Base-by-base conservation (phyloP, 805 yeast genomes). In the Cyberlindnera nakhonratchasimensis region DNA sequence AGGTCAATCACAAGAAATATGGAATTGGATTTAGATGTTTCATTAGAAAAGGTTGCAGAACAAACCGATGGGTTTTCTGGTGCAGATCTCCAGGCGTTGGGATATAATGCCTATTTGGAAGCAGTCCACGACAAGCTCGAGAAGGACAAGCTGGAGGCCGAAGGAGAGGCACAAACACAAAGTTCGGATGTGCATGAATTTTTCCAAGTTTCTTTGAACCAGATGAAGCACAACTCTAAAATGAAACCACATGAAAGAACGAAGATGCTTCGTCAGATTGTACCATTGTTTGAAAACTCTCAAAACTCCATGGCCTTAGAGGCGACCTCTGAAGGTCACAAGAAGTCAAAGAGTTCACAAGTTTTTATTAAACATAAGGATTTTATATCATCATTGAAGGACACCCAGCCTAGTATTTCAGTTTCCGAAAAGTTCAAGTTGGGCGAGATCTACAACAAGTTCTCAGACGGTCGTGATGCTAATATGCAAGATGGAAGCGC, bases 21-120 rank as follows among this genome's bases (percentile, higher is more conserved):
- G 85, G 67, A 65, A 16, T 58, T 87, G 9, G 66, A 59, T 12
- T 59, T 57, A 6, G 71, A 64, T 19, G 81, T 80, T n/a, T 64
- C 75, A 35, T 60, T 88, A 34, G 62, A 63, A 1, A 66, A 60
- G 6, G 64, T 88, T 37, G 90, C 95, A 0, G 50, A 55, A 10
- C 50, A 58, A 4, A 80, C 96, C 0, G 78, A 72, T 0, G 96
- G 96, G 0, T 90, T 75, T 53, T 85, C 96, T 12, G 96, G 96
- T 13, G 99, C 99, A 0, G 99, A 91, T 64, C 67, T 91, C 59
- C 98, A 90, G 63, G 96, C 96, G 0, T 63, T 91, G 37, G 82
- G 89, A 30, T 91, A 89, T 62, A 93, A 88, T 63, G 96, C 97
- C 0, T 88, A 90, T 61, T 70, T 91, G 58, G 82, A 81, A 52